Evolutionary conservation across 2,329 filamentous ascomycete species (phyloP).

Genomic region (Chrysoporthe cubensis): DNA sequence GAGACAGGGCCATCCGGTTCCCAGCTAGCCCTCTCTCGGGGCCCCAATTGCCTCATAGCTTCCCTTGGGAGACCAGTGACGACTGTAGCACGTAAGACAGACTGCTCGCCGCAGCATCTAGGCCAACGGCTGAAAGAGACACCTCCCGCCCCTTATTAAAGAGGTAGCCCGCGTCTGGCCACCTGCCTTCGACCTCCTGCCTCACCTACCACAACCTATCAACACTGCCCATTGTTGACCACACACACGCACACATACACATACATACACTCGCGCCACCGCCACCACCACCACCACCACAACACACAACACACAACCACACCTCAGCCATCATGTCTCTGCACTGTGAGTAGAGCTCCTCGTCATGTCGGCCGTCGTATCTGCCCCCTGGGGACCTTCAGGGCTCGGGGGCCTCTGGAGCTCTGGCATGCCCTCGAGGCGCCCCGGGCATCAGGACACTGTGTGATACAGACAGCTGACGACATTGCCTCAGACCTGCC

Average conservation of each 20-base stretch:
- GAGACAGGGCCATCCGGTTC: neutral
- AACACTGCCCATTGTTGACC: slow-evolving; percentile 6
- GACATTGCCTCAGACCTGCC: slow-evolving; percentile 54
- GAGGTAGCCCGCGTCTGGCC: slow-evolving; percentile 9
- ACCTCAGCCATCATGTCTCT: slow-evolving; percentile 54
- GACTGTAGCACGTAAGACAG: slow-evolving; percentile 29
- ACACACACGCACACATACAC: slow-evolving; percentile 4
- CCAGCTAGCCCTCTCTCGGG: slow-evolving; percentile 2
- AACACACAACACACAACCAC: slow-evolving; percentile 8
- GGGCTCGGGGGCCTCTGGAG: neutral
- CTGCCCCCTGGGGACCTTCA: neutral
- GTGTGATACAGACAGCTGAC: slow-evolving; percentile 23
- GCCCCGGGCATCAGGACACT: neutral
- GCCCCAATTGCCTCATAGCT: slow-evolving; percentile 27
- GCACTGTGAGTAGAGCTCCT: slow-evolving; percentile 52
- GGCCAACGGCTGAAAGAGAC: neutral
- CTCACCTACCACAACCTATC: slow-evolving; percentile 1
- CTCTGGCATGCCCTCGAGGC: neutral
- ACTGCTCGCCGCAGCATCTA: slow-evolving; percentile 4
- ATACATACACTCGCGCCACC: neutral
- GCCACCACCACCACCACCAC: no score
- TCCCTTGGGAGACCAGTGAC: slow-evolving; percentile 24
- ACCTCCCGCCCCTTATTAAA: slow-evolving; percentile 17
- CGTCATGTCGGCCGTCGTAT: neutral
- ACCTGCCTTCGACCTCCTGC: neutral